These are phyloP conservation scores for Plasmodium yoelii DNA, from an alignment of 169 alveolate genomes.

Conservation along the genomic window DNA sequence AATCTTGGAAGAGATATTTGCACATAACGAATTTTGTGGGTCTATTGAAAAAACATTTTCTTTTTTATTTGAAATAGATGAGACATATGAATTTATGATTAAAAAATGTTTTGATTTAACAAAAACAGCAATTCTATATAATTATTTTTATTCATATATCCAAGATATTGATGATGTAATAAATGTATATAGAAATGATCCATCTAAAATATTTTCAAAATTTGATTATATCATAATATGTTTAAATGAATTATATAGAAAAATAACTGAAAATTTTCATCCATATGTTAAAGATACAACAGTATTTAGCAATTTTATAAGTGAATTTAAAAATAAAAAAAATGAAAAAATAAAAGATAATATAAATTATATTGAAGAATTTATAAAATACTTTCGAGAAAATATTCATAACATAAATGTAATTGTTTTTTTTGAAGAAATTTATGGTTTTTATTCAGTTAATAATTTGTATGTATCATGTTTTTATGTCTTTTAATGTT, in stretches of 20 bases:
- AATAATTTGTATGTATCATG: slow-evolving; percentile 4
- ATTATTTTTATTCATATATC: slow-evolving; percentile 22
- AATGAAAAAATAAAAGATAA: too few relatives aligned
- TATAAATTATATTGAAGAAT: slow-evolving; percentile 8
- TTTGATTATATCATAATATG: slow-evolving; percentile 18
- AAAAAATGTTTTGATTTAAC: slow-evolving; percentile 3
- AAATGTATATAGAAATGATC: not conserved
- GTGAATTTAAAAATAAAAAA: not conserved
- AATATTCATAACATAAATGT: not conserved
- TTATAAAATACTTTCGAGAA: slow-evolving; percentile 10
- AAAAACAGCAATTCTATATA: not conserved
- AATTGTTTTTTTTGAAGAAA: slow-evolving; percentile 14
- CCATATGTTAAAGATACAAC: slow-evolving; percentile 22
- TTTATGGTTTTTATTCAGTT: not conserved
- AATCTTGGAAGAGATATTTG: slow-evolving; percentile 27
- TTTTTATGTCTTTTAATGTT: not conserved
- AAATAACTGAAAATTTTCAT: slow-evolving; percentile 18
- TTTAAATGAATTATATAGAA: slow-evolving; percentile 30
- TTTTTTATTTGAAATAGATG: slow-evolving; percentile 25
- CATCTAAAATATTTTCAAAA: not conserved
- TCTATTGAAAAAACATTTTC: slow-evolving; percentile 29
- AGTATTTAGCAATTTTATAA: slow-evolving; percentile 4
- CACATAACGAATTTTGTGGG: slow-evolving; percentile 33
- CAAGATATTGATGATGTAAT: slow-evolving; percentile 7
- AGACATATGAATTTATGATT: not conserved